Base-by-base conservation (phyloP, 345 rosid species). In the Hibiscus tridactylites region DNA sequence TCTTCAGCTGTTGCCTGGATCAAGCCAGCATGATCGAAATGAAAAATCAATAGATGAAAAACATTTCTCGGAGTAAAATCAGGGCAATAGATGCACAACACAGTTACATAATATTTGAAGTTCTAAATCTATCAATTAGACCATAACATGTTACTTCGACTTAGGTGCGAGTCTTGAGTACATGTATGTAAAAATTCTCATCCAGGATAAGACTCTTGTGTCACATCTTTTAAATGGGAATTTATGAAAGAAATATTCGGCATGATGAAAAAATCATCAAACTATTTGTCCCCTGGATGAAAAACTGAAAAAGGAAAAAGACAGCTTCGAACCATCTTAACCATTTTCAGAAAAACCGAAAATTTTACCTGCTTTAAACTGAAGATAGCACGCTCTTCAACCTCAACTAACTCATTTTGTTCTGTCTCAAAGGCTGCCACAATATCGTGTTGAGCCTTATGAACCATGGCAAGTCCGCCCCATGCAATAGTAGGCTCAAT, bases 381-480 rank as follows among this genome's bases (percentile, higher is more conserved):
- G 82, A 76, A 82, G 68, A 76, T 74, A 70, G 99, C 99, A 60
- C 88, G 82, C 71, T 88, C 96, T 81, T 89, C 92, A 70, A 83
- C 80, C 52, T 92, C 94, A 46, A 78, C 63, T 84, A 87, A 73
- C 61, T 90, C 93, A 77, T 80, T 80, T 60, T 54, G 79, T 66
- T 86, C 92, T 8, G 89, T 35, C 72, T 76, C 87, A 87, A 84
- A 95, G 68, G 98, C 93, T 69, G 97, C 89, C 44, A 89, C 83
- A 81, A 92, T 88, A 83, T 92, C 97, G 68, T 95, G 99, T 4
- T 86, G 97, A 63, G 89, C 83, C 77, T 92, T 89, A 79, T 92
- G 97, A 83, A 85, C 97, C 91, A 89, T 84, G 61, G 91, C 97
- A 72, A 92, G 92, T 72, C 99, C 99, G 29, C 93, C 90, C 99